A percentile compares a stretch with the other conserved stretches of the same genome.
Conservation (phyloP, 495 filamentous ascomycete species). For the Halenospora varia region DNA sequence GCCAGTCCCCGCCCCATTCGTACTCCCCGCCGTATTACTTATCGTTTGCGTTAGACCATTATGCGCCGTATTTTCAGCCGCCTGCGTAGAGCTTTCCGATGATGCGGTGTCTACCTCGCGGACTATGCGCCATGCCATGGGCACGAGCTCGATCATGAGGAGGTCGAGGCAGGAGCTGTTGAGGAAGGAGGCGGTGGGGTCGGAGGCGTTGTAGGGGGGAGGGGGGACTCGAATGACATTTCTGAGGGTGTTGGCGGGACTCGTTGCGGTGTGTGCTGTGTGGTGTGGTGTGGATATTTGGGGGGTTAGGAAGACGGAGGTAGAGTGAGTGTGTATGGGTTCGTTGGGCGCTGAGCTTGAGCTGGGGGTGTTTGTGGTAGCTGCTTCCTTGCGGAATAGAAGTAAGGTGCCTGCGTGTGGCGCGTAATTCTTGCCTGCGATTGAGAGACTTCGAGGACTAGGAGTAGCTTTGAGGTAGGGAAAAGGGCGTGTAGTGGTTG, state of each 20-base stretch:
- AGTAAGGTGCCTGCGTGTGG: no score
- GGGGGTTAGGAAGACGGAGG: neutral
- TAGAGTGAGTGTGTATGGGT: neutral
- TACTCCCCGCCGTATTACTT: neutral
- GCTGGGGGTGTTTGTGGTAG: neutral
- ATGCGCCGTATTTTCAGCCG: conserved; percentile 3
- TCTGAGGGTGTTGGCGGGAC: no score
- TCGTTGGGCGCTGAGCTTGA: neutral
- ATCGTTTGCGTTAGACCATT: neutral
- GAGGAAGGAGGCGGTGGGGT: conserved; percentile 74
- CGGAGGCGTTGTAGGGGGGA: conserved; percentile 67
- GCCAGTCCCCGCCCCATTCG: neutral
- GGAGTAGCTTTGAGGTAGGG: no score
- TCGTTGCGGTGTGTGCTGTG: neutral
- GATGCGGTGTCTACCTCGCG: conserved; percentile 44
- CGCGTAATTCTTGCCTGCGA: no score
- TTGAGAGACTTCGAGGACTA: no score
- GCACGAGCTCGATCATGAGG: conserved; percentile 92
- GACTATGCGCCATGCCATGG: conserved; percentile 81
- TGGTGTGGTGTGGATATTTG: neutral
- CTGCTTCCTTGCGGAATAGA: no score
- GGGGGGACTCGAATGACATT: conserved; percentile 75
- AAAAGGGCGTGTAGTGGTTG: no score
- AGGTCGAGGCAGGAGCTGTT: conserved; percentile 83
- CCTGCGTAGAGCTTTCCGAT: conserved; percentile 16